These are phyloP conservation scores for Penicillium italicum DNA, from an alignment of 2,329 filamentous ascomycete genomes.

Conservation along the genomic window DNA sequence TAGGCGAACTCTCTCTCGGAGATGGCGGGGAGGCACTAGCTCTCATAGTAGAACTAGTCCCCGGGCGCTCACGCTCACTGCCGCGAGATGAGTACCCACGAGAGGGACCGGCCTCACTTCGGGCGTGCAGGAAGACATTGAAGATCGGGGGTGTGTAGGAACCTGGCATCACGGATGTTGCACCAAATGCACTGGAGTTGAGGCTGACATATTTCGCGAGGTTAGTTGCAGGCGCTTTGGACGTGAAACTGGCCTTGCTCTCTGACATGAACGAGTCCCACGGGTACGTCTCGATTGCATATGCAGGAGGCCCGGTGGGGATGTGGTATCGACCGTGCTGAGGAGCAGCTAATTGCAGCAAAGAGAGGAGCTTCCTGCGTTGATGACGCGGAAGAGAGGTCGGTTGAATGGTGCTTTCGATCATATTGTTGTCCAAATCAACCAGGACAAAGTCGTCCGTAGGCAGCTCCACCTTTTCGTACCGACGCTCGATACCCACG, in stretches of 20 bases:
- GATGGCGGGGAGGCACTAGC: conserved; percentile 53
- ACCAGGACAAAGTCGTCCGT: conserved; percentile 95
- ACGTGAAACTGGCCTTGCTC: conserved; percentile 73
- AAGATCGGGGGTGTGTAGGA: conserved; percentile 66
- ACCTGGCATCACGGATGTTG: conserved; percentile 54
- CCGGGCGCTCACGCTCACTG: conserved; percentile 69
- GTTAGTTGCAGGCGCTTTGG: conserved; percentile 65
- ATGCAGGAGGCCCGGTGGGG: conserved; percentile 80
- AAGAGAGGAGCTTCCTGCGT: conserved; percentile 79
- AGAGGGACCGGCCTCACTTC: conserved; percentile 56
- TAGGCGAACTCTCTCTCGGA: conserved; percentile 63
- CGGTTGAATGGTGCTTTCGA: conserved; percentile 79
- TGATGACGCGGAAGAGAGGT: conserved; percentile 79
- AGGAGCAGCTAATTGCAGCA: conserved; percentile 85
- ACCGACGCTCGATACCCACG: conserved; percentile 88
- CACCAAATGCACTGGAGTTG: conserved; percentile 81
- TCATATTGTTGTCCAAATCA: conserved; percentile 85
- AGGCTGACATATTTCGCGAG: conserved; percentile 83
- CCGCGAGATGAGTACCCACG: conserved; percentile 42
- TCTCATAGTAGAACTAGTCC: conserved; percentile 61
- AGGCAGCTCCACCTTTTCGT: conserved; percentile 62
- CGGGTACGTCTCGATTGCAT: conserved; percentile 88
- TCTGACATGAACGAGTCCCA: conserved; percentile 88
- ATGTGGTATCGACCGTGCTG: conserved; percentile 86
- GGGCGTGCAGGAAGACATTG: conserved; percentile 83